A percentile compares a stretch with the other conserved stretches of the same genome.
Evolutionary conservation across 768 basidiomycete species (phyloP).

Genomic region (Zangia roseola): DNA sequence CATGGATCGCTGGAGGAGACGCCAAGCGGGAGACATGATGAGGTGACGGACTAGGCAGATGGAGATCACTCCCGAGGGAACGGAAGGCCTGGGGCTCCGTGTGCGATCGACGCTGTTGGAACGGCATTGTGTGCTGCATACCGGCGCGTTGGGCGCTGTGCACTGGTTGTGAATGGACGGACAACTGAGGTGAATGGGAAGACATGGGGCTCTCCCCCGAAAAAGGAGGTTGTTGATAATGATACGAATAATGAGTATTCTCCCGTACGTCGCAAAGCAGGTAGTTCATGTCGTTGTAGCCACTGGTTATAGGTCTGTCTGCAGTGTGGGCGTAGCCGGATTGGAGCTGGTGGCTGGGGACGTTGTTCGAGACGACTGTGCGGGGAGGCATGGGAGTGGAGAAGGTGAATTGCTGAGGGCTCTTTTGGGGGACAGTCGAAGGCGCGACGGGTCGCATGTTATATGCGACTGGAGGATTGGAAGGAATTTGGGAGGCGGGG

Average conservation of each 20-base stretch:
- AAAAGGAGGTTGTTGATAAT: constrained; percentile 52
- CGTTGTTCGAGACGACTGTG: constrained; percentile 38
- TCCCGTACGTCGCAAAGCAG: constrained; percentile 46
- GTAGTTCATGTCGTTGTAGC: constrained; percentile 49
- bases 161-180: constrained; percentile 35
- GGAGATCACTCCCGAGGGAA: constrained; percentile 48
- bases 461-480: constrained; percentile 44
- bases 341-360: constrained; percentile 38
- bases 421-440: constrained; percentile 46
- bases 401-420: constrained; percentile 45
- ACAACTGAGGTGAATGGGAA: constrained; percentile 42
- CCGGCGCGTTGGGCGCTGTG: constrained; percentile 36
- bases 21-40: constrained; percentile 41
- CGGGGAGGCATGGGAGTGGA: constrained; percentile 43
- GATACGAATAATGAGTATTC: constrained; percentile 48
- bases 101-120: constrained; percentile 55
- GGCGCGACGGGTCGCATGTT: constrained; percentile 44
- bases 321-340: constrained; percentile 47
- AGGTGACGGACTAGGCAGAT: constrained; percentile 46
- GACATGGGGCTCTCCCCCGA: constrained; percentile 41
- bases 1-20: constrained; percentile 40
- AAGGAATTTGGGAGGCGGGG: constrained; percentile 33
- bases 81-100: constrained; percentile 56
- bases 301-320: constrained; percentile 49
- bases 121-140: constrained; percentile 47